phyloP scores from a whole-genome alignment of 1,284 basidiomycete genomes.

The Ceratobasidium papillatum region DNA sequence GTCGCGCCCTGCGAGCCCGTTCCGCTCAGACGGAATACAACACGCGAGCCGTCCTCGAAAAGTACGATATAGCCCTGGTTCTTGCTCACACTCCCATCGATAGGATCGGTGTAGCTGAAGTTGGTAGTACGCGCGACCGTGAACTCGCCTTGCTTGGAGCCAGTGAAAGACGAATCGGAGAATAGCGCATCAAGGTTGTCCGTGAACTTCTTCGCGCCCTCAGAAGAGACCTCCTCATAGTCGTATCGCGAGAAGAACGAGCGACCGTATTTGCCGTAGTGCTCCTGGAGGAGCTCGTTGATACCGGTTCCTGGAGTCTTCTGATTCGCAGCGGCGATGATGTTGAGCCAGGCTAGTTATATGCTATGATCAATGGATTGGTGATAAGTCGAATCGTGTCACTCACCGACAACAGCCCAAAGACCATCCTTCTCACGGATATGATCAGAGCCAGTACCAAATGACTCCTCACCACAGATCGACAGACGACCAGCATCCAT shows the following conservation, averaged over 20 bases:
- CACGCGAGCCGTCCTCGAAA: conserved; percentile 90
- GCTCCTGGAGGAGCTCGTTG: conserved; percentile 85
- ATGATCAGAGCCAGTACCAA: conserved; percentile 99
- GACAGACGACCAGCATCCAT: conserved; percentile 98
- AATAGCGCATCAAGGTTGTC: conserved; percentile 79
- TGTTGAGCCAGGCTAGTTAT: conserved; percentile 91
- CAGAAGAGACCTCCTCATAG: conserved; percentile 96
- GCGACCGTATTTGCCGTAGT: conserved; percentile 94
- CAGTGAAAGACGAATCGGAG: conserved; percentile 59
- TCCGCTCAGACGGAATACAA: conserved; percentile 95
- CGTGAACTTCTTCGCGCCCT: conserved; percentile 88
- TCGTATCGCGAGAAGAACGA: conserved; percentile 99
- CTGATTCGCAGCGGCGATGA: conserved; percentile 92
- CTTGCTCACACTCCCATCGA: conserved; percentile 90
- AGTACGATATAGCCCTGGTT: conserved; percentile 96
- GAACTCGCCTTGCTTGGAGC: conserved; percentile 64
- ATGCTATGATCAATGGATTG: conserved; percentile 19
- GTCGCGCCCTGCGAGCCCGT: conserved; percentile 97
- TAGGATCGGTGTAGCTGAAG: conserved; percentile 97
- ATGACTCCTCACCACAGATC: conserved; percentile 98
- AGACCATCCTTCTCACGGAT: conserved; percentile 99
- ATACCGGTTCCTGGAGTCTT: conserved; percentile 82
- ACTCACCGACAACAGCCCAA: conserved; percentile 91
- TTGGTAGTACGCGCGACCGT: conserved; percentile 82
- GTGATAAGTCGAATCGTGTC: not conserved